Conservation (phyloP, 1,284 basidiomycete species). For the Ceratobasidium sp. region DNA sequence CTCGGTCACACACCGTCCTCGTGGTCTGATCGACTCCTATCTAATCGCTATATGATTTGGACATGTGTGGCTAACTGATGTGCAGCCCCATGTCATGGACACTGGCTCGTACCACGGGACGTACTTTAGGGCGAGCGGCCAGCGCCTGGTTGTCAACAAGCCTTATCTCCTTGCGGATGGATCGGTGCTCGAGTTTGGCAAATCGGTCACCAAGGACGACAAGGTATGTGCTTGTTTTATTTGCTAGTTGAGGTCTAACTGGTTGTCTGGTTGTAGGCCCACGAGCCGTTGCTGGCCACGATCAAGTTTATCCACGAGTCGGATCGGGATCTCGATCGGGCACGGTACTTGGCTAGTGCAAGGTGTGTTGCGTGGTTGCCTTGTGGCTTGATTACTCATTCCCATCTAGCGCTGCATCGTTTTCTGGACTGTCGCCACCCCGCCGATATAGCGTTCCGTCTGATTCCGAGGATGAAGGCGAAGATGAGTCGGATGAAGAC, state of each 20-base stretch:
- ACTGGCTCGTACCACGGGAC: constrained; percentile 32
- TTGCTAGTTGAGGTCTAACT: not conserved
- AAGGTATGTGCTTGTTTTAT: constrained; percentile 3
- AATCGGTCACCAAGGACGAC: constrained; percentile 34
- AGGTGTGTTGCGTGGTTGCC: not conserved
- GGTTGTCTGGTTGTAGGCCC: not conserved
- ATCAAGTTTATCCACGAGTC: constrained; percentile 26
- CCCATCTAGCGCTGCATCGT: too few relatives aligned
- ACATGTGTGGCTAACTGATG: not conserved
- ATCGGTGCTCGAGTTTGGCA: constrained; percentile 25
- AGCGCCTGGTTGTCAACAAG: constrained; percentile 16
- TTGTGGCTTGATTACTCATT: not conserved
- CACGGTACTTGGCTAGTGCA: not conserved
- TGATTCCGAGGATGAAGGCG: constrained; percentile 25
- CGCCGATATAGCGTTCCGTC: constrained; percentile 21
- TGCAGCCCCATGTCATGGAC: constrained; percentile 23
- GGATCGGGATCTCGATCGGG: not conserved
- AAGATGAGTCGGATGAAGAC: constrained; percentile 19
- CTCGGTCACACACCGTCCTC: too few relatives aligned
- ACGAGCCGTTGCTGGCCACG: constrained; percentile 22
- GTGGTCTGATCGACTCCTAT: not conserved
- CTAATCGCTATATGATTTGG: constrained; percentile 8
- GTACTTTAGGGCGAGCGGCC: constrained; percentile 9
- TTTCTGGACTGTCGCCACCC: constrained; percentile 17
- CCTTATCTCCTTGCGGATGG: constrained; percentile 20